Conservation (phyloP, 768 basidiomycete species). For the Butyriboletus loyo region DNA sequence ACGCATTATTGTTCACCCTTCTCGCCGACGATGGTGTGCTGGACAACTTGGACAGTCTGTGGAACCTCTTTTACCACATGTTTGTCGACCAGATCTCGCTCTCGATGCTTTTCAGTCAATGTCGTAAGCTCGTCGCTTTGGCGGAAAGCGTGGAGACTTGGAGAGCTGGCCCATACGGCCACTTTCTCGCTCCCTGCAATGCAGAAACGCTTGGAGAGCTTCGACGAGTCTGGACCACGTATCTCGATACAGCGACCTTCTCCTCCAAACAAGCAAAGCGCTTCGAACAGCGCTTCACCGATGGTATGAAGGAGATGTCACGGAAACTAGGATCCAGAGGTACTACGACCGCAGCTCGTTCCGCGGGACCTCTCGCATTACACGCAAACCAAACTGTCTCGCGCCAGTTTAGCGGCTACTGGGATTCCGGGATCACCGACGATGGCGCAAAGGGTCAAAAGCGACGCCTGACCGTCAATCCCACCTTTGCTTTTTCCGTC, state of each 20-base stretch:
- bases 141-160: slow-evolving; percentile 16
- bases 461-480: slow-evolving; percentile 16
- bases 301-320: slow-evolving; percentile 9
- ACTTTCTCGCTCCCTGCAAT: slow-evolving; percentile 22
- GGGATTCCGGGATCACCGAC: slow-evolving; percentile 21
- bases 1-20: slow-evolving; percentile 24
- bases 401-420: slow-evolving; percentile 22
- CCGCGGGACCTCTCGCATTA: slow-evolving; percentile 24
- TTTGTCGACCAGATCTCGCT: slow-evolving; percentile 18
- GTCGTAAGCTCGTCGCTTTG: slow-evolving; percentile 23
- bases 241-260: slow-evolving; percentile 7
- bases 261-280: slow-evolving; percentile 3
- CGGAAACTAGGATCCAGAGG: background rate
- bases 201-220: slow-evolving; percentile 18
- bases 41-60: slow-evolving; percentile 15
- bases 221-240: slow-evolving; percentile 20
- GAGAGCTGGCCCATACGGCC: slow-evolving; percentile 25
- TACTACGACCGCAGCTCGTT: slow-evolving; percentile 18
- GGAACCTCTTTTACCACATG: slow-evolving; percentile 28
- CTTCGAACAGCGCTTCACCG: slow-evolving; percentile 9
- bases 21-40: slow-evolving; percentile 18
- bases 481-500: slow-evolving; percentile 29
- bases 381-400: background rate
- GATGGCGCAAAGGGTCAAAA: background rate
- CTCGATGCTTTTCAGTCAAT: slow-evolving; percentile 21